Conservation (phyloP, 257 asterid genomes). For the Forsythia suspensa region DNA sequence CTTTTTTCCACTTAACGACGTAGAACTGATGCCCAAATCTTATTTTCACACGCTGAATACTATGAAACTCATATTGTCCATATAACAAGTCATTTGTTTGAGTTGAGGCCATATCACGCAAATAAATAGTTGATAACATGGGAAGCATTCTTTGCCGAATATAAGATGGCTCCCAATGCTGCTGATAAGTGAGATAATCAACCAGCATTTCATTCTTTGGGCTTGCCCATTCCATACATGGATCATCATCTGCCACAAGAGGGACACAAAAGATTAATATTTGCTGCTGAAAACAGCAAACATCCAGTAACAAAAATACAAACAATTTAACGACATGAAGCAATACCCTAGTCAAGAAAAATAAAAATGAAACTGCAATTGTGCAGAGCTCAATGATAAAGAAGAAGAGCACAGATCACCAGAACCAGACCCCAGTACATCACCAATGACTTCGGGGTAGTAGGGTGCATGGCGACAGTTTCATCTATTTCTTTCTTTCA, state of each 20-base stretch:
- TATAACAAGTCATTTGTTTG: slow-evolving; percentile 44
- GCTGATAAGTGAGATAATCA: slow-evolving; percentile 69
- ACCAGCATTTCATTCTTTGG: slow-evolving; percentile 72
- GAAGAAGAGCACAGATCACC: neutral
- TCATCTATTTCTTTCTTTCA: neutral
- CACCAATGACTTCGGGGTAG: neutral
- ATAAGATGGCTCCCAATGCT: slow-evolving; percentile 90
- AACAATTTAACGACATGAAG: neutral
- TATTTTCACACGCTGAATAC: slow-evolving; percentile 72
- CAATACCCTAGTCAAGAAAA: neutral
- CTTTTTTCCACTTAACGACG: slow-evolving; percentile 80
- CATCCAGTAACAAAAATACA: neutral
- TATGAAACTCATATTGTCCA: slow-evolving; percentile 74
- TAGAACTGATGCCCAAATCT: slow-evolving; percentile 67
- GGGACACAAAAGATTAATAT: neutral
- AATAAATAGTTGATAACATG: slow-evolving; percentile 68
- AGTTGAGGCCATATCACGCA: slow-evolving; percentile 64
- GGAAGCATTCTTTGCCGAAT: slow-evolving; percentile 77
- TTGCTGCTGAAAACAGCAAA: neutral
- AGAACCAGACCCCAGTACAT: too few relatives aligned
- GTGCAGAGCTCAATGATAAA: neutral
- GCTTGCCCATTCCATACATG: slow-evolving; percentile 49
- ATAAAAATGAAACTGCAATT: neutral
- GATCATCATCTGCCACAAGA: slow-evolving; percentile 56
- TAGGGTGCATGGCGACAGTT: neutral